Evolutionary conservation across 345 rosid species (phyloP), one percentile per base, ranked within the genome.

Genomic region (Balakata baccata): DNA sequence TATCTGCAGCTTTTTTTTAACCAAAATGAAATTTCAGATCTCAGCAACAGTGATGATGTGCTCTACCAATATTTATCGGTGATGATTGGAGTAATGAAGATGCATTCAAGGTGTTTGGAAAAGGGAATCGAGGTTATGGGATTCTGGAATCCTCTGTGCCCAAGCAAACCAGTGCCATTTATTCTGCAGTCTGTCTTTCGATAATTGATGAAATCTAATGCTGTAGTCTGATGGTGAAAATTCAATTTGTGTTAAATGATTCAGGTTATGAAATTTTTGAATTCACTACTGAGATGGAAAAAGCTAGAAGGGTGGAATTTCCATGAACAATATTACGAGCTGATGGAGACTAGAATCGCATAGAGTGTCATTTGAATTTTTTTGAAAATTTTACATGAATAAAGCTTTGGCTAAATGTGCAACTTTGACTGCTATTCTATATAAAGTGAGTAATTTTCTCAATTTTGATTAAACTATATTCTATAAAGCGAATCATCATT

Each of bases 11-110:
- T 8, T 43, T 43, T 43, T 43, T 5, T 43, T 43, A 43, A 43
- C 7, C 34, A 29, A 29, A 29, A 29, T 29, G 34, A 29, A 29
- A 29, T 29, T 45, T 64, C 88, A 91, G 99, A 92, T 14, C 75
- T 96, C 71, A 82, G 84, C 54, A 79, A 84, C 71, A 68, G 79
- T 9, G 89, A 87, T 6, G 92, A 89, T 65, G 92, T 89, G 66
- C 91, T 96, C 5, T 60, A 37, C 94, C 99, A 10, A 85, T 96
- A 66, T 93, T 81, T 22, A 89, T 96, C 3, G 98, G 98, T 25
- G 99, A 96, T 71, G 99, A 96, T 74, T 85, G 67, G 69, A 85
- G 88, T 0, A 98, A 95, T 80, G 99, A 95, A 76, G 98, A 95
- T 76, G 99, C 98, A 43, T 93, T 96, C 78, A 93, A 91, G 91